Percentiles rank a stretch among this genome's conserved stretches.
These are phyloP conservation scores for Citrus hindsii DNA, from an alignment of 345 rosid genomes.

Conservation along the genomic window DNA sequence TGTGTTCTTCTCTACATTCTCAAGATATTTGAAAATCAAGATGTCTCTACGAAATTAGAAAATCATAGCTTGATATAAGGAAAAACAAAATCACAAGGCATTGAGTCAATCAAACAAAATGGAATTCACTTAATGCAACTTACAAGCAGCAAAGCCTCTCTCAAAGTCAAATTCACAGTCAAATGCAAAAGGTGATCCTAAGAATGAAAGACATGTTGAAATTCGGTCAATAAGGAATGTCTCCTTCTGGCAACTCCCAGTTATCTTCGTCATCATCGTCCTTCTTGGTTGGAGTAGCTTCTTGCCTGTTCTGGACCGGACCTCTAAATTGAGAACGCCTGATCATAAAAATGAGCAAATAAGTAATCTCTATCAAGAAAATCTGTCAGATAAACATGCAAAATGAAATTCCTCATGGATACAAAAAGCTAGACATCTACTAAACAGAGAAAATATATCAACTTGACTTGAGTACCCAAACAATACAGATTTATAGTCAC, in stretches of 20 bases:
- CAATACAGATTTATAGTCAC: not conserved
- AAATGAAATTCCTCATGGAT: not conserved
- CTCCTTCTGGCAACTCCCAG: conserved; percentile 85
- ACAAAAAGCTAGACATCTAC: not conserved
- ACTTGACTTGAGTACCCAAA: not conserved
- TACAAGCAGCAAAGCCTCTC: conserved; percentile 15
- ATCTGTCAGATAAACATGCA: not conserved
- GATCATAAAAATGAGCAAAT: conserved; percentile 10
- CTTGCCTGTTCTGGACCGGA: conserved; percentile 32
- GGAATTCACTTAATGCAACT: conserved; percentile 20
- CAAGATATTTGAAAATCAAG: not conserved
- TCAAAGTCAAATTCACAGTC: conserved; percentile 12
- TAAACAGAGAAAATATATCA: not conserved
- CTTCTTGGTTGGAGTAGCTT: conserved; percentile 34
- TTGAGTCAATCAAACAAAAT: conserved; percentile 12
- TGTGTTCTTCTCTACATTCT: not conserved
- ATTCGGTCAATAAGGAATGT: conserved; percentile 35
- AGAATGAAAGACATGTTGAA: conserved; percentile 14
- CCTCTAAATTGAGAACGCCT: conserved; percentile 53
- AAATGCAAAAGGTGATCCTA: conserved; percentile 8
- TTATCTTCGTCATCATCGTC: conserved; percentile 63
- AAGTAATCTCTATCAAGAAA: not conserved
- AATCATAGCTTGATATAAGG: not conserved
- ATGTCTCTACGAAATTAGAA: not conserved
- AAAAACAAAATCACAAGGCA: conserved; percentile 11